Percentiles rank a stretch among this genome's conserved stretches.
Evolutionary conservation across 164 flowering plant genomes (phyloP).

Genomic region (Berberis vulgaris): DNA sequence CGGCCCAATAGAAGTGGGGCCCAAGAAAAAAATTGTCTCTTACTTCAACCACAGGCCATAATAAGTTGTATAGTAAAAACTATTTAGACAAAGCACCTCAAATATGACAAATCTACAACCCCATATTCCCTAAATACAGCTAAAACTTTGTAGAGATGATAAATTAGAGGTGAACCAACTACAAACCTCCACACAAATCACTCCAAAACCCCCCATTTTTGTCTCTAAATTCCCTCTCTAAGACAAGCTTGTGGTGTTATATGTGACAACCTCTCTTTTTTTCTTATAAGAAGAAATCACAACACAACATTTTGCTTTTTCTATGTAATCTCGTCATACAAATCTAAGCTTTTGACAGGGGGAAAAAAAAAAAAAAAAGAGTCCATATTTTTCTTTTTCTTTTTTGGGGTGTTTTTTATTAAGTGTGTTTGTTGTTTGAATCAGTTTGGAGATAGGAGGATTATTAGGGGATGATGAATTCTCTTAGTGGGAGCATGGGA

Average conservation of each 20-base stretch:
- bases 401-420: neutral
- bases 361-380: no score
- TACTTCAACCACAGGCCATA: neutral
- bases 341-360: no score
- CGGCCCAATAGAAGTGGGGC: constrained; percentile 35
- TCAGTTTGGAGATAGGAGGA: neutral
- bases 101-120: neutral
- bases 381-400: constrained; percentile 6
- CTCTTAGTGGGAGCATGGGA: constrained; percentile 44
- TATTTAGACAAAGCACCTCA: neutral
- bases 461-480: constrained; percentile 29
- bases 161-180: neutral
- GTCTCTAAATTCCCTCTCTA: no score
- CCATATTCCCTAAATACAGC: neutral
- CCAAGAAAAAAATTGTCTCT: constrained; percentile 15
- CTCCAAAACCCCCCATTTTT: neutral
- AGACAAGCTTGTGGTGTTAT: no score
- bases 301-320: no score
- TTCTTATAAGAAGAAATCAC: no score
- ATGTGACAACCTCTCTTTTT: no score
- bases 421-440: no score
- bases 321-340: no score
- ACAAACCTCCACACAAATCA: neutral
- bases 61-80: neutral
- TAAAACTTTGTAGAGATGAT: neutral